Evolutionary conservation across 2,329 filamentous ascomycete species (phyloP), one percentile per base, ranked within the genome.

Genomic region (Aureobasidium sp.): DNA sequence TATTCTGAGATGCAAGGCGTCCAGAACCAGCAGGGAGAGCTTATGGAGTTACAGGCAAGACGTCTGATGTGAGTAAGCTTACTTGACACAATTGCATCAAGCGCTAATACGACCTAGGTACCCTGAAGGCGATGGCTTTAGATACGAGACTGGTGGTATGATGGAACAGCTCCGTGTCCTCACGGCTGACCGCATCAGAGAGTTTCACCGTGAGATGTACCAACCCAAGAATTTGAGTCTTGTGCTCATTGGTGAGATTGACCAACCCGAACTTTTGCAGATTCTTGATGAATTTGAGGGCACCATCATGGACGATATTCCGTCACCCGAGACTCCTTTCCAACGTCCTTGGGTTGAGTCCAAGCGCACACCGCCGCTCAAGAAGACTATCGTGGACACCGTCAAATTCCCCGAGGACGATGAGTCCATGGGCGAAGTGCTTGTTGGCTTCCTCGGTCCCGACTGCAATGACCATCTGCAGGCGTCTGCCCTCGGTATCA

Each of bases 1-100:
- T 99, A 99, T 76, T 97, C 93, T 0, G 94, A 99, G 76, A 99
- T 99, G 94, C 94, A 99, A 76, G 94, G 87, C 27, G 86, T 96
- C 2, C 89, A 97, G 72, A 96, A 96, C 71, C 87, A 85, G 58
- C 87, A 89, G 67, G 80, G 82, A 8, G 91, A 96, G 73, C 84
- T 97, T 63, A 96, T 97, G 84, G 90, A 96, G 66, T 80, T 97
- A 62, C 84, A 85, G 66, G 87, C 90, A 58, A 87, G 90, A 44
- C 85, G 90, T 2, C 78, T 94, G 48, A 79, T 96, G 39, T 62
- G 12, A 56, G 60, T 56, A 20, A 22, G 6, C 8, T 25, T 15
- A 2, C 8, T 0, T 27, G 0, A n/a, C 4, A 1, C 3, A 0
- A 7, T 27, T 31, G 22, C 14, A 2, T 0, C 15, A 2, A 39